Conservation (phyloP, 139 green algal genomes). For the Desmodesmus armatus region DNA sequence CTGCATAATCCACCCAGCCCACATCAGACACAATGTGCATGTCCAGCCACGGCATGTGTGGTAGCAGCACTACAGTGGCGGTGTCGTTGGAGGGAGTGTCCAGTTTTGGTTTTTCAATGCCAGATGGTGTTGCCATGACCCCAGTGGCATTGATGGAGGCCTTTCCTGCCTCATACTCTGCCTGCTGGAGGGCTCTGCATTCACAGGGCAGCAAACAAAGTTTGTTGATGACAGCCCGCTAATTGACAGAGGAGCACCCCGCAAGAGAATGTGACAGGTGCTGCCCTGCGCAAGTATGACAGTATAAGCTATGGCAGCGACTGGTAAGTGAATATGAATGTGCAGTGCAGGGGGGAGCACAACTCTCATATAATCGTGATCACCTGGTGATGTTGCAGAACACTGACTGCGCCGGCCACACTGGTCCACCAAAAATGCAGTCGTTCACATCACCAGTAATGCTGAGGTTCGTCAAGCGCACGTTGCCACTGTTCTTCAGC, state of each 20-base stretch:
- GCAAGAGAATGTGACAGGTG: no score
- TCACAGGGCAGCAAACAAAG: not conserved
- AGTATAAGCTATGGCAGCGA: no score
- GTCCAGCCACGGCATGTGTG: not conserved
- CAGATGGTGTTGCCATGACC: no score
- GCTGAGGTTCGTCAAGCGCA: not conserved
- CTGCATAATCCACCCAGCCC: no score
- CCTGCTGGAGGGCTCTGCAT: not conserved
- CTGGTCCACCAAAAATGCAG: not conserved
- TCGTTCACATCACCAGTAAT: not conserved
- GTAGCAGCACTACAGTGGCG: not conserved
- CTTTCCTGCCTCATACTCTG: not conserved
- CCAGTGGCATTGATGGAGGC: not conserved
- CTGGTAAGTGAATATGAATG: no score
- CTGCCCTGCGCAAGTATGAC: no score
- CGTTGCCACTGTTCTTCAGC: conserved; percentile 6
- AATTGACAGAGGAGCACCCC: no score
- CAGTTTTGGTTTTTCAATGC: not conserved
- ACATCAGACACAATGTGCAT: no score
- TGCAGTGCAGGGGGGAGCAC: no score
- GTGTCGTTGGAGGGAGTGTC: not conserved
- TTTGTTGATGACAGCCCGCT: not conserved
- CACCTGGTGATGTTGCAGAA: no score
- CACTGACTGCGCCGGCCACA: no score
- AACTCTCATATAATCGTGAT: no score